These are phyloP conservation scores for Didymella keratinophila DNA, from an alignment of 2,329 filamentous ascomycete genomes.

Conservation along the genomic window DNA sequence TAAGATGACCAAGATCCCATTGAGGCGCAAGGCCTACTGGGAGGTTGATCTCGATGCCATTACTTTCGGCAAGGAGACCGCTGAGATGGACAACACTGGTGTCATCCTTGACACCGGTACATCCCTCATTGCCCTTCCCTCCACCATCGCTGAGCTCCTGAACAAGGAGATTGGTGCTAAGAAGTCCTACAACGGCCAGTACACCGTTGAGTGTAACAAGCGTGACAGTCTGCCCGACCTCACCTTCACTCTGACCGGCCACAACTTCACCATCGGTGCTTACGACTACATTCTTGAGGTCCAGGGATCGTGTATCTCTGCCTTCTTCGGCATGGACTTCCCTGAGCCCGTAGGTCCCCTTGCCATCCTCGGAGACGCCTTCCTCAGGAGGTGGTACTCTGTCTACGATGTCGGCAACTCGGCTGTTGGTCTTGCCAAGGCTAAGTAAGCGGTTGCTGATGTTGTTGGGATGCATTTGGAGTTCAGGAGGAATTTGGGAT, in stretches of 20 bases:
- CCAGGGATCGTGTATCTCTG: slow-evolving; percentile 93
- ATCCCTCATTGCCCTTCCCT: slow-evolving; percentile 94
- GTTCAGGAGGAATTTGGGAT: slow-evolving; percentile 9
- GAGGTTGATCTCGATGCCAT: slow-evolving; percentile 96
- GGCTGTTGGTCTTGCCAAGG: slow-evolving; percentile 86
- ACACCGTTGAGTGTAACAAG: slow-evolving; percentile 88
- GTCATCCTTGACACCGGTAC: slow-evolving; percentile 98
- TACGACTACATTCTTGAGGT: slow-evolving; percentile 97
- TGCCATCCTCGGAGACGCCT: slow-evolving; percentile 89
- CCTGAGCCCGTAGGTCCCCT: slow-evolving; percentile 88
- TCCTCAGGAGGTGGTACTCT: slow-evolving; percentile 87
- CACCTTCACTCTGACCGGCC: slow-evolving; percentile 86
- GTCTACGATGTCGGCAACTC: slow-evolving; percentile 94
- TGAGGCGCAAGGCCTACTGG: slow-evolving; percentile 99
- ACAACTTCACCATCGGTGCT: slow-evolving; percentile 89
- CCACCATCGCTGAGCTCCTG: slow-evolving; percentile 89
- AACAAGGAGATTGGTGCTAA: slow-evolving; percentile 98
- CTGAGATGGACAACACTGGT: slow-evolving; percentile 92
- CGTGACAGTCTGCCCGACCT: slow-evolving; percentile 86
- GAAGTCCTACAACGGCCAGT: slow-evolving; percentile 97
- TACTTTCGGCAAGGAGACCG: slow-evolving; percentile 82
- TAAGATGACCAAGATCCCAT: slow-evolving; percentile 89
- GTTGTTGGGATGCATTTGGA: slow-evolving; percentile 1
- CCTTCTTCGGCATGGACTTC: slow-evolving; percentile 92
- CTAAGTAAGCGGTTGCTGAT: slow-evolving; percentile 64